These are phyloP conservation scores for Tylopilus subfusipes DNA, from an alignment of 768 basidiomycete species.

Conservation along the genomic window DNA sequence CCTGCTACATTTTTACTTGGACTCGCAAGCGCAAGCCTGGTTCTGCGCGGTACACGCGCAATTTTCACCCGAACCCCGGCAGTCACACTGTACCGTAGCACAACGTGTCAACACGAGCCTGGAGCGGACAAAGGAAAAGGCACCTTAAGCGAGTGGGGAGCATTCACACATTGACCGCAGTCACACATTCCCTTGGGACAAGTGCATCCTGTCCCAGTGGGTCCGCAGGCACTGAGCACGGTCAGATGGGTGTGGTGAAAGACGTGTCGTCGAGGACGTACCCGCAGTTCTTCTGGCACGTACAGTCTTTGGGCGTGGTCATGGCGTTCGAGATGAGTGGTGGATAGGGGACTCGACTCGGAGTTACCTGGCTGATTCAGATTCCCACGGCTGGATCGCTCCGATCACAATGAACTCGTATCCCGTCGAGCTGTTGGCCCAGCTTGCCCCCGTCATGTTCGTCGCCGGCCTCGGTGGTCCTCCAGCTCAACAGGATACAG, in stretches of 20 bases:
- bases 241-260: not conserved
- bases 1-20: slow-evolving; percentile 7
- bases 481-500: not conserved
- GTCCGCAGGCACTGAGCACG: slow-evolving; percentile 28
- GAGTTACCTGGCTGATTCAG: no score
- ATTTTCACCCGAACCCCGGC: slow-evolving; percentile 14
- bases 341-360: no score
- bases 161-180: slow-evolving; percentile 31
- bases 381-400: not conserved
- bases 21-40: slow-evolving; percentile 15
- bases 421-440: slow-evolving; percentile 83
- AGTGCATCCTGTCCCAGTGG: slow-evolving; percentile 29
- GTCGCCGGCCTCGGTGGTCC: slow-evolving; percentile 65
- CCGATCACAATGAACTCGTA: slow-evolving; percentile 77
- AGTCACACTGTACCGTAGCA: slow-evolving; percentile 16
- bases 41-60: slow-evolving; percentile 19
- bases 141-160: slow-evolving; percentile 24
- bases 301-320: slow-evolving; percentile 21
- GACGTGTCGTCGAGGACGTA: slow-evolving; percentile 6
- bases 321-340: slow-evolving; percentile 5
- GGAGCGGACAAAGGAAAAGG: no score
- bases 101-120: not conserved
- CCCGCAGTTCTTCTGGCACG: slow-evolving; percentile 30
- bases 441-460: slow-evolving; percentile 92
- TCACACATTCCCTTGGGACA: slow-evolving; percentile 31